Conservation (phyloP, 148 eudicot genomes). For the Diospyros lotus region DNA sequence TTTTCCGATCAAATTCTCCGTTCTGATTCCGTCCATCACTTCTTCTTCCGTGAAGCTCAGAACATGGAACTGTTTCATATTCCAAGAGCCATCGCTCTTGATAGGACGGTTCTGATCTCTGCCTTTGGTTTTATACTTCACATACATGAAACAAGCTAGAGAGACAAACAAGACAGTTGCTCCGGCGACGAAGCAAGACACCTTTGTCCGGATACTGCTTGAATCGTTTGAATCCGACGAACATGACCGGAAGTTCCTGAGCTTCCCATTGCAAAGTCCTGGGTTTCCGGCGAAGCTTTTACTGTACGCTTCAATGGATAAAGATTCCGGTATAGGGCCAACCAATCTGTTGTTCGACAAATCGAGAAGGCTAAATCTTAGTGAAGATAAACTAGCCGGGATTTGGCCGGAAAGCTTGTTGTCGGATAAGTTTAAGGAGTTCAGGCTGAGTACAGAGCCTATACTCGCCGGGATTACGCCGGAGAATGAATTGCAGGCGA, state of each 20-base stretch:
- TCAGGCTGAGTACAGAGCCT: conserved; percentile 26
- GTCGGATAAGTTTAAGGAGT: conserved; percentile 31
- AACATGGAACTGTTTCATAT: conserved; percentile 33
- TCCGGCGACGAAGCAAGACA: conserved; percentile 24
- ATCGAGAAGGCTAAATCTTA: conserved; percentile 36
- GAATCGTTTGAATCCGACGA: conserved; percentile 17
- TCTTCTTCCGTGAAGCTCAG: conserved; percentile 33
- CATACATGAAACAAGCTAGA: conserved; percentile 16
- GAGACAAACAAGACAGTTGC: conserved; percentile 16
- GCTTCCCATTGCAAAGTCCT: conserved; percentile 24
- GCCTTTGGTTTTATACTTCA: conserved; percentile 15
- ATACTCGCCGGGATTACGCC: conserved; percentile 27
- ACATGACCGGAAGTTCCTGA: conserved; percentile 21
- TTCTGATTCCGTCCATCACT: conserved; percentile 21
- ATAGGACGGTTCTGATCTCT: conserved; percentile 7
- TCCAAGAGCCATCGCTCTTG: conserved; percentile 22
- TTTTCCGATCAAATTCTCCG: conserved; percentile 35
- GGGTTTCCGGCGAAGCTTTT: conserved; percentile 30
- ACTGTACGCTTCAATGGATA: conserved; percentile 17
- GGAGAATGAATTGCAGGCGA: conserved; percentile 29
- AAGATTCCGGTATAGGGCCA: conserved; percentile 31
- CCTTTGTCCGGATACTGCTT: not conserved
- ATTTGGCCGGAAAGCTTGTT: conserved; percentile 38
- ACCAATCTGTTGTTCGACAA: conserved; percentile 29
- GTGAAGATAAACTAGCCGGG: conserved; percentile 24